Evolutionary conservation across 108 stramenopile species (phyloP).

Genomic region (Skeletonema menzelii): DNA sequence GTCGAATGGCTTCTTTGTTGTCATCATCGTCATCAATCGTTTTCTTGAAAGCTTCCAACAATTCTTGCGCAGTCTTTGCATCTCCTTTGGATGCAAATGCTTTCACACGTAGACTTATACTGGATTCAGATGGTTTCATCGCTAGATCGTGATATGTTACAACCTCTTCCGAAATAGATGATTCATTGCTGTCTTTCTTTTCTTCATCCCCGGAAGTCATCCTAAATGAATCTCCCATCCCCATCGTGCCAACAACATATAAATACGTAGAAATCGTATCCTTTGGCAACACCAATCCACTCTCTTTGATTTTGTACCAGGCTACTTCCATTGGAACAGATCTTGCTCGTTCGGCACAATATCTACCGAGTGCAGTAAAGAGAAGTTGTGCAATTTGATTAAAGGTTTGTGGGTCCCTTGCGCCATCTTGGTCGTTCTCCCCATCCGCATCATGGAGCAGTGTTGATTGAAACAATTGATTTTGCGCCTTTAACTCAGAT

Average conservation of each 20-base stretch:
- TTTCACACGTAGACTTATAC: conserved; percentile 41
- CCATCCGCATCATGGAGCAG: neutral
- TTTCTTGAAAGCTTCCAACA: conserved; percentile 42
- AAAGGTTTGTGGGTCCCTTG: conserved; percentile 5
- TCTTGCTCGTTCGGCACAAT: conserved; percentile 42
- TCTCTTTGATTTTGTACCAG: conserved; percentile 51
- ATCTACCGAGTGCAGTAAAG: conserved; percentile 14
- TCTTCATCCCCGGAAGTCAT: neutral
- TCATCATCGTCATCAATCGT: conserved; percentile 21
- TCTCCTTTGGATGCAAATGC: conserved; percentile 45
- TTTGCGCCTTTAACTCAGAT: conserved; percentile 26
- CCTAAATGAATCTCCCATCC: conserved; percentile 26
- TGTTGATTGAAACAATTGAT: conserved; percentile 17
- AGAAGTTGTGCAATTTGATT: conserved; percentile 11
- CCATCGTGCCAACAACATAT: conserved; percentile 44
- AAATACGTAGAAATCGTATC: conserved; percentile 30
- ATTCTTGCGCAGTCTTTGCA: conserved; percentile 34
- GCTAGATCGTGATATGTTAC: conserved; percentile 46
- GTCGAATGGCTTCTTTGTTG: conserved; percentile 48
- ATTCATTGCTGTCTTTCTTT: conserved; percentile 10
- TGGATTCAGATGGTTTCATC: conserved; percentile 38
- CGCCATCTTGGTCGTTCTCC: neutral
- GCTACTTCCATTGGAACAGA: conserved; percentile 45
- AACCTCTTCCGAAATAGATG: conserved; percentile 43
- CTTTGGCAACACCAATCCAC: conserved; percentile 22